Percentiles rank a stretch among this genome's conserved stretches.
Conservation (phyloP, 805 yeast genomes). For the Wickerhamiella dianesei region DNA sequence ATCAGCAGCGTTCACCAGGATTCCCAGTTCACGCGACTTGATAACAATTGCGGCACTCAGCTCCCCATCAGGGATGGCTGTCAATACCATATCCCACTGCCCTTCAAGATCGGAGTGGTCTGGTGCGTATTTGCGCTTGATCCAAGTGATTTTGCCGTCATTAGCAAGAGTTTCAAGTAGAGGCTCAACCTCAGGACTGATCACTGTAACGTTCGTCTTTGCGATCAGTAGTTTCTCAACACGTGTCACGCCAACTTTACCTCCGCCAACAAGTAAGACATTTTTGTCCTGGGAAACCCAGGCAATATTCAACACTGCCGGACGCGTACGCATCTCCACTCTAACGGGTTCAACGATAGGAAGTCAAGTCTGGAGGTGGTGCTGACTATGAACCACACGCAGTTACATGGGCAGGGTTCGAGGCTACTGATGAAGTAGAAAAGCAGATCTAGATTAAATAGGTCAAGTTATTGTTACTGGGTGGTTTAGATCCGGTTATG, state of each 20-base stretch:
- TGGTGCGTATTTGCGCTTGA: constrained; percentile 8
- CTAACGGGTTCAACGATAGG: constrained; percentile 20
- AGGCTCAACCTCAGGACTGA: constrained; percentile 35
- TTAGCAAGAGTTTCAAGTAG: constrained; percentile 33
- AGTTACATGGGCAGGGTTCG: too few species aligned
- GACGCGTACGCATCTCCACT: neutral
- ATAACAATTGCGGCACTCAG: constrained; percentile 45
- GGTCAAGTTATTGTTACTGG: too few species aligned
- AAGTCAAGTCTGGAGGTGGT: constrained; percentile 45
- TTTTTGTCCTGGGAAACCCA: constrained; percentile 31
- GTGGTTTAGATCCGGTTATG: too few species aligned
- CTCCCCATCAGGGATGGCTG: constrained; percentile 61
- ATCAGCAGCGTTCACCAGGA: constrained; percentile 66
- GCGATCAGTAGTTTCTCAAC: constrained; percentile 55
- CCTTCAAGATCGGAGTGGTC: constrained; percentile 23
- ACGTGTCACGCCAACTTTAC: constrained; percentile 54
- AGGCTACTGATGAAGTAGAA: too few species aligned
- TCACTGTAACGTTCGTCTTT: constrained; percentile 54
- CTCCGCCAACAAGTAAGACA: constrained; percentile 62
- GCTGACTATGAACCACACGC: too few species aligned
- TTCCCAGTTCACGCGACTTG: constrained; percentile 32
- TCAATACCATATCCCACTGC: constrained; percentile 51
- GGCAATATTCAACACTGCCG: constrained; percentile 14
- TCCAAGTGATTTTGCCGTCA: constrained; percentile 10
- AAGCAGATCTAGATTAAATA: too few species aligned